phyloP scores from a whole-genome alignment of 108 stramenopile genomes.

The Nitzschia inconspicua region DNA sequence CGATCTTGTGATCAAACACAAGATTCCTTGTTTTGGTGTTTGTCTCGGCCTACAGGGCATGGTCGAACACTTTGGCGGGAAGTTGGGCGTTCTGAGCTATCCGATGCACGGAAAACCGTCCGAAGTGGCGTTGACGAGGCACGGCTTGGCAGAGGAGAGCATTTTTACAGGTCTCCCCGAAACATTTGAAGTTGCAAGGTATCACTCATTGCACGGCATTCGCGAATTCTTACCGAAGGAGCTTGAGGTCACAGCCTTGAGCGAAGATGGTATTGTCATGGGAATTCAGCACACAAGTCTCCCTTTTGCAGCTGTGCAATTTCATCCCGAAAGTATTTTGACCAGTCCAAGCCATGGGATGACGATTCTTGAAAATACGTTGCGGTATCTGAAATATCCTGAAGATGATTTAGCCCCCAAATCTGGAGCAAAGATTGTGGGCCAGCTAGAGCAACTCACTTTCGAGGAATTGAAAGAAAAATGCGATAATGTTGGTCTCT shows the following conservation, averaged over 20 bases:
- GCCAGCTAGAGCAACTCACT: slow-evolving; percentile 29
- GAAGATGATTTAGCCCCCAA: slow-evolving; percentile 18
- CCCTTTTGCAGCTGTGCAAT: slow-evolving; percentile 98
- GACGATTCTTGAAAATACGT: slow-evolving; percentile 84
- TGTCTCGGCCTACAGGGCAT: slow-evolving; percentile 98
- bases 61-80: slow-evolving; percentile 96
- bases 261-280: slow-evolving; percentile 96
- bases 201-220: slow-evolving; percentile 94
- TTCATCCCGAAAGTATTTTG: slow-evolving; percentile 96
- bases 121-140: slow-evolving; percentile 60
- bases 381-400: slow-evolving; percentile 43
- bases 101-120: slow-evolving; percentile 98
- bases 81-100: slow-evolving; percentile 86
- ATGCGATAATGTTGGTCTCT: slow-evolving; percentile 24
- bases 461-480: slow-evolving; percentile 24
- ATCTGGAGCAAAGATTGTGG: slow-evolving; percentile 42
- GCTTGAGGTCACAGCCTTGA: slow-evolving; percentile 85
- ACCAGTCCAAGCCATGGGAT: slow-evolving; percentile 90
- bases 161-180: slow-evolving; percentile 90
- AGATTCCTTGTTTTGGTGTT: slow-evolving; percentile 95
- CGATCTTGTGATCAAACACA: slow-evolving; percentile 64
- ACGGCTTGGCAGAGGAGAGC: slow-evolving; percentile 54
- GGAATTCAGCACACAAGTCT: slow-evolving; percentile 91
- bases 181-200: slow-evolving; percentile 91
- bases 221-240: slow-evolving; percentile 75